Percentiles rank a stretch among this genome's conserved stretches.
These are phyloP conservation scores for Marchantia polymorpha DNA, from an alignment of 225 moss, liverwort and hornwort genomes.

Conservation along the genomic window DNA sequence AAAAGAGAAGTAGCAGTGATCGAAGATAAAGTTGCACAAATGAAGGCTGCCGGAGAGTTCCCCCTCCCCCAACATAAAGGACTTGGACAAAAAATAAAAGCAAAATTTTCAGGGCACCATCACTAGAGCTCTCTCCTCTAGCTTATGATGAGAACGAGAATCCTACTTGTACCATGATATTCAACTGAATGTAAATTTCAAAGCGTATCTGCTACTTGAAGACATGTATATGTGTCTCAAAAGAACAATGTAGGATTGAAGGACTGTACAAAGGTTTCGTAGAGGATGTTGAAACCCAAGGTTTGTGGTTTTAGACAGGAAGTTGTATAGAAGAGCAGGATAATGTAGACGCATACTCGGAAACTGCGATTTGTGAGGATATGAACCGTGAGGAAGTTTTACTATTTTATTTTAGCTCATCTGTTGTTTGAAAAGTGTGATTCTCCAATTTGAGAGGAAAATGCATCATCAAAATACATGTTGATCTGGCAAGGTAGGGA, in stretches of 20 bases:
- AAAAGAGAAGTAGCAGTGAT: conserved; percentile 51
- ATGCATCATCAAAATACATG: neutral
- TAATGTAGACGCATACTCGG: neutral
- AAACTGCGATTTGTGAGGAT: too few relatives aligned
- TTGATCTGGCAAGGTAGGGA: too few relatives aligned
- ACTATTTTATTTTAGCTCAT: too few relatives aligned
- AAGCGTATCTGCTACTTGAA: too few relatives aligned
- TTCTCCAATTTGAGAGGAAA: neutral
- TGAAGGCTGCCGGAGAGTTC: conserved; percentile 63
- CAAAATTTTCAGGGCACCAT: conserved; percentile 58
- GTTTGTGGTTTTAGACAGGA: neutral
- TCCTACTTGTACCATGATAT: neutral
- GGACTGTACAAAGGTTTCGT: neutral
- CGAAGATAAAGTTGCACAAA: conserved; percentile 57
- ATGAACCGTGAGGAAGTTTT: neutral
- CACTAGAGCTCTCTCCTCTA: neutral
- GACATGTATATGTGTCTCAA: neutral
- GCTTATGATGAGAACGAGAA: too few relatives aligned
- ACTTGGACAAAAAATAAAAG: conserved; percentile 54
- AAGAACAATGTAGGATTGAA: neutral
- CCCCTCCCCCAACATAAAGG: conserved; percentile 63
- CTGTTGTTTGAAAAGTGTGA: too few relatives aligned
- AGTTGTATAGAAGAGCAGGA: neutral
- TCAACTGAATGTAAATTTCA: neutral
- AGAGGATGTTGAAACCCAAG: neutral